Conservation (phyloP, 257 asterid genomes). For the Coffea eugenioides region DNA sequence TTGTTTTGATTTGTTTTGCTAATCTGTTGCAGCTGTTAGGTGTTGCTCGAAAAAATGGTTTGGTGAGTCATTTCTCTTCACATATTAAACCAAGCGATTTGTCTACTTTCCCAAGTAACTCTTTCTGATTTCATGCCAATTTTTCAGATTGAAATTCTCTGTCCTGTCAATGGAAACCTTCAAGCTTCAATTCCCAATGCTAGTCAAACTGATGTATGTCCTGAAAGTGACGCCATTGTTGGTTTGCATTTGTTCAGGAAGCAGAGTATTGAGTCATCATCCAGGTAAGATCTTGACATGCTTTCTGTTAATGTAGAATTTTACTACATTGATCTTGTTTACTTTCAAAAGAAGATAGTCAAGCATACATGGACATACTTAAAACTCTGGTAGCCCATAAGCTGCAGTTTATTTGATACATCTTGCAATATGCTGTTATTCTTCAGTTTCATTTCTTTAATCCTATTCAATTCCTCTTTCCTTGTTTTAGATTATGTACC, state of each 20-base stretch:
- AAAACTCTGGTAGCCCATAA: not conserved
- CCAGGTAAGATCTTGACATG: constrained; percentile 37
- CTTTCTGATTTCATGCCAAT: constrained; percentile 19
- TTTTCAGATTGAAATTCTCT: constrained; percentile 66
- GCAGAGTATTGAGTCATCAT: constrained; percentile 43
- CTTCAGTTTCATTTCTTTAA: not conserved
- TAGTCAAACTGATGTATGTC: constrained; percentile 32
- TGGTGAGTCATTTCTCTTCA: constrained; percentile 45
- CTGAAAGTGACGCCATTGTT: constrained; percentile 46
- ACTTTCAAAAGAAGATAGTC: not conserved
- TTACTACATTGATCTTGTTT: not conserved
- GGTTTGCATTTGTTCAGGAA: constrained; percentile 73
- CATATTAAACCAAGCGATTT: not conserved
- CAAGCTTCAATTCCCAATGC: constrained; percentile 46
- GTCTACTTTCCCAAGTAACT: not conserved
- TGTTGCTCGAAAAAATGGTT: constrained; percentile 76
- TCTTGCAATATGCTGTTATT: not conserved
- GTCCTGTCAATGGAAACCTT: constrained; percentile 66
- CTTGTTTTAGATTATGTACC: constrained; percentile 53
- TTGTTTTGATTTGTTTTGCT: constrained; percentile 16
- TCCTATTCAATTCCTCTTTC: not conserved
- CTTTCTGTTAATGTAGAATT: not conserved
- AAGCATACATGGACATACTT: not conserved
- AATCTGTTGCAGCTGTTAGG: constrained; percentile 60
- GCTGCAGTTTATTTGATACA: not conserved